A percentile compares a stretch with the other conserved stretches of the same genome.
Conservation (phyloP, 1,284 basidiomycete species). For the Quambalaria eucalypti region DNA sequence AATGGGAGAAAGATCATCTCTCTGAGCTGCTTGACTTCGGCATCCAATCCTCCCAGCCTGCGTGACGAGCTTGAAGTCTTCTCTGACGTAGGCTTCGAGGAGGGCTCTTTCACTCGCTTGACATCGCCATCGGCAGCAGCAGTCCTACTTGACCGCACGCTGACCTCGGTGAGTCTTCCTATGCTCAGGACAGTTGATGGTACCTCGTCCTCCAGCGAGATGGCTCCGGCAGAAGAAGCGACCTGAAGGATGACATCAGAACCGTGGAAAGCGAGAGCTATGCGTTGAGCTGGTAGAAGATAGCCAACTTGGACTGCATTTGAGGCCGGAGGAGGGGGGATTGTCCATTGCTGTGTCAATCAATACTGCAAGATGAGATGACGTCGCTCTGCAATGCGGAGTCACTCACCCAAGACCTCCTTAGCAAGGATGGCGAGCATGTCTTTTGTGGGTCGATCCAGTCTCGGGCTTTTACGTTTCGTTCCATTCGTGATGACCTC, state of each 20-base stretch:
- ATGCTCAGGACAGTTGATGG: conserved; percentile 17
- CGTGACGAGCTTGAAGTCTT: conserved; percentile 45
- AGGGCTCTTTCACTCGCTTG: conserved; percentile 5
- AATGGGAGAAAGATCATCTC: conserved; percentile 92
- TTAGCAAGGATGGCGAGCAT: conserved; percentile 48
- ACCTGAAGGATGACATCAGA: not conserved
- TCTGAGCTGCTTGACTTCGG: conserved; percentile 78
- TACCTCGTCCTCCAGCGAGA: not conserved
- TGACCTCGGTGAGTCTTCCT: conserved; percentile 48
- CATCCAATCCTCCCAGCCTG: conserved; percentile 75
- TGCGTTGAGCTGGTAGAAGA: conserved; percentile 8
- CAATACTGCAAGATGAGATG: conserved; percentile 12
- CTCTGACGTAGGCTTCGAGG: not conserved
- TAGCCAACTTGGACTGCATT: conserved; percentile 59
- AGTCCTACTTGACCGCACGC: conserved; percentile 30
- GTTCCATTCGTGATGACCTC: not conserved
- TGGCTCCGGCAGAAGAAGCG: not conserved
- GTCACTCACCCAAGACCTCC: conserved; percentile 41
- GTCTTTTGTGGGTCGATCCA: conserved; percentile 47
- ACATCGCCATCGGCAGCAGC: conserved; percentile 14
- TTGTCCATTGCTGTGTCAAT: not conserved
- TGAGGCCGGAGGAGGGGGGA: conserved; percentile 58
- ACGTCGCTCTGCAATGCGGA: conserved; percentile 5
- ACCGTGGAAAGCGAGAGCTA: not conserved
- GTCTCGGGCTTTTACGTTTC: conserved; percentile 5